Evolutionary conservation across 2,329 filamentous ascomycete genomes (phyloP).

Genomic region (Sporothrix mexicana): DNA sequence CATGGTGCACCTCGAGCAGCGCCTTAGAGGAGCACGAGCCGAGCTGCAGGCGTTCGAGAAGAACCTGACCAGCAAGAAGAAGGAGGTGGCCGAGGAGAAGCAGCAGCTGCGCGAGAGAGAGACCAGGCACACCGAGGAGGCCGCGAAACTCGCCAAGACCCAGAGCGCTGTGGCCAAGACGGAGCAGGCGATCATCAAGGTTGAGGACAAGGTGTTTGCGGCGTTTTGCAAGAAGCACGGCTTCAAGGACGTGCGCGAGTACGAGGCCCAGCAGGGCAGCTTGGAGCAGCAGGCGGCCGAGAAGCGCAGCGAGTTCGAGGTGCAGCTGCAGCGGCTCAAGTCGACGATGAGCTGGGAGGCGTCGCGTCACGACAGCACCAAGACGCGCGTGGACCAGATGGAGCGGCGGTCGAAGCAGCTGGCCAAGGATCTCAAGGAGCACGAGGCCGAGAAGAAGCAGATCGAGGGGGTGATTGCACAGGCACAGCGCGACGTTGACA

Average conservation of each 20-base stretch:
- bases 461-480: constrained; percentile 76
- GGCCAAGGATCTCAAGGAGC: constrained; percentile 69
- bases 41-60: constrained; percentile 80
- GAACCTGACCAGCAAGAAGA: constrained; percentile 83
- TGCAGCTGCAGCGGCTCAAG: constrained; percentile 78
- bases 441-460: constrained; percentile 73
- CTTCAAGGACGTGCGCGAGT: constrained; percentile 87
- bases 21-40: constrained; percentile 71
- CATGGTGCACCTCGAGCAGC: constrained; percentile 78
- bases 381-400: constrained; percentile 71
- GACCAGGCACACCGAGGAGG: constrained; percentile 78
- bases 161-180: constrained; percentile 58
- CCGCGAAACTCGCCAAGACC: constrained; percentile 67
- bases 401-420: constrained; percentile 70
- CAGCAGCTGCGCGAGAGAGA: constrained; percentile 75
- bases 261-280: constrained; percentile 90
- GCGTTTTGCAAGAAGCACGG: constrained; percentile 86
- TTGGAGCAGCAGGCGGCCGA: constrained; percentile 88
- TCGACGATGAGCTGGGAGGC: constrained; percentile 64
- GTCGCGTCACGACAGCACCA: constrained; percentile 60
- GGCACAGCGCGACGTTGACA: constrained; percentile 77
- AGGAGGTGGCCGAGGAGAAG: constrained; percentile 75
- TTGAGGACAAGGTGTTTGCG: constrained; percentile 87
- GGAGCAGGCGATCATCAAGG: constrained; percentile 70
- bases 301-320: constrained; percentile 84